These are phyloP conservation scores for Sechiopsis laciniata DNA, from an alignment of 306 rosid species.

Conservation along the genomic window DNA sequence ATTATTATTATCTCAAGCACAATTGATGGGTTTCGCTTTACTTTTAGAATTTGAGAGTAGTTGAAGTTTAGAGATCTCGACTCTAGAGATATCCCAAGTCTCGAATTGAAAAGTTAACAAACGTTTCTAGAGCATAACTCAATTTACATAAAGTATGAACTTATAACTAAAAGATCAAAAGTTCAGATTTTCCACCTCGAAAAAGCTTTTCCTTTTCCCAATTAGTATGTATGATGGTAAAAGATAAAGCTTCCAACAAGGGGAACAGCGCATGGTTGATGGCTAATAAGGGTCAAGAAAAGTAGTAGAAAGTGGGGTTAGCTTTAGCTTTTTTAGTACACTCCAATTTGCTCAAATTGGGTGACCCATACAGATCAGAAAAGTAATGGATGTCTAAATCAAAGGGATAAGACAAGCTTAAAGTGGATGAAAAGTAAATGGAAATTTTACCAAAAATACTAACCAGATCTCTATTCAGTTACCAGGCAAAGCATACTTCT, in stretches of 20 bases:
- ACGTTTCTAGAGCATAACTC: too few species aligned
- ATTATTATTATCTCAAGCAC: too few species aligned
- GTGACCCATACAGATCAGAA: conserved; percentile 14
- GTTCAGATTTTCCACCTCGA: too few species aligned
- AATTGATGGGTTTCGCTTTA: too few species aligned
- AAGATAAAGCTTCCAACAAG: conserved; percentile 16
- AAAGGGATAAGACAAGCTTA: conserved; percentile 13
- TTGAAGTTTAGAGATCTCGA: too few species aligned
- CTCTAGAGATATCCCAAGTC: too few species aligned
- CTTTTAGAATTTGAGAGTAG: too few species aligned
- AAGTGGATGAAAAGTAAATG: too few species aligned
- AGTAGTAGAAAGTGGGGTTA: conserved; percentile 9
- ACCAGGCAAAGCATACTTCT: not conserved
- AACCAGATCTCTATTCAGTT: not conserved
- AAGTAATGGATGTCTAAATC: conserved; percentile 14
- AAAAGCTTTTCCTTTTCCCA: not conserved
- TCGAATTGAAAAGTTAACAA: not conserved
- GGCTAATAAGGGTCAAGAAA: conserved; percentile 14
- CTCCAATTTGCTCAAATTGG: conserved; percentile 18
- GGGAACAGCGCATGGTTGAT: conserved; percentile 22
- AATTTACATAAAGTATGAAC: too few species aligned
- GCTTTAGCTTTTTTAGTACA: conserved; percentile 22
- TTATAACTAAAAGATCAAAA: too few species aligned
- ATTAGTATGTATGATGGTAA: conserved; percentile 3
- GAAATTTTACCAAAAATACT: not conserved